phyloP scores from a whole-genome alignment of 2,329 filamentous ascomycete species.

The Cyphellophora europaea region DNA sequence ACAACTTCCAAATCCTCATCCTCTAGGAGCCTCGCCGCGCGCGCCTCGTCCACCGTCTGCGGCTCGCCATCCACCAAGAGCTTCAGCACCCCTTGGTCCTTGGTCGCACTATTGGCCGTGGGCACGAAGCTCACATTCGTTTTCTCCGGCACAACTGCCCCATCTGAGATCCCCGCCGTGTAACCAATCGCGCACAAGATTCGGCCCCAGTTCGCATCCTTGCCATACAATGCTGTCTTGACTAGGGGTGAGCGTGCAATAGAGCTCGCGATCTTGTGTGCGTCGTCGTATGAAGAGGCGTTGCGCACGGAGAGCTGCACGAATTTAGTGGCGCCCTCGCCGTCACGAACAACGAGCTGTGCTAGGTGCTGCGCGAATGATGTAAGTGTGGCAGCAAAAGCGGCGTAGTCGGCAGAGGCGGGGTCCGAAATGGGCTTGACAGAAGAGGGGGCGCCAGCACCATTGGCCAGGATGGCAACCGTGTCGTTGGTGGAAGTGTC shows the following conservation, averaged over 20 bases:
- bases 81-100: slow-evolving; percentile 35
- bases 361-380: slow-evolving; percentile 75
- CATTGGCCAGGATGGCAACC: slow-evolving; percentile 88
- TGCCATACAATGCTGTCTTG: slow-evolving; percentile 94
- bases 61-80: slow-evolving; percentile 54
- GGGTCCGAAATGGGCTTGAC: slow-evolving; percentile 30
- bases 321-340: slow-evolving; percentile 96
- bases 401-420: slow-evolving; percentile 49
- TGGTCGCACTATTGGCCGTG: slow-evolving; percentile 40
- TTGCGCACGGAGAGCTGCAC: slow-evolving; percentile 82
- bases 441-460: slow-evolving; percentile 56
- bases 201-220: slow-evolving; percentile 97
- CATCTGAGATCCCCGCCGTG: slow-evolving; percentile 17
- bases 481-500: slow-evolving; percentile 98
- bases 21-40: slow-evolving; percentile 51
- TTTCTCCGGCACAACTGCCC: slow-evolving; percentile 41
- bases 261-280: slow-evolving; percentile 70
- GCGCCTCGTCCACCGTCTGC: slow-evolving; percentile 50
- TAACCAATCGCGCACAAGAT: slow-evolving; percentile 94
- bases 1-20: slow-evolving; percentile 54
- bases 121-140: slow-evolving; percentile 56
- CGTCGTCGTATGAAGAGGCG: slow-evolving; percentile 58
- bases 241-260: slow-evolving; percentile 90
- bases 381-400: slow-evolving; percentile 62
- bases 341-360: slow-evolving; percentile 88